Evolutionary conservation across 2,329 filamentous ascomycete genomes (phyloP).

Genomic region (Claviceps arundinis): DNA sequence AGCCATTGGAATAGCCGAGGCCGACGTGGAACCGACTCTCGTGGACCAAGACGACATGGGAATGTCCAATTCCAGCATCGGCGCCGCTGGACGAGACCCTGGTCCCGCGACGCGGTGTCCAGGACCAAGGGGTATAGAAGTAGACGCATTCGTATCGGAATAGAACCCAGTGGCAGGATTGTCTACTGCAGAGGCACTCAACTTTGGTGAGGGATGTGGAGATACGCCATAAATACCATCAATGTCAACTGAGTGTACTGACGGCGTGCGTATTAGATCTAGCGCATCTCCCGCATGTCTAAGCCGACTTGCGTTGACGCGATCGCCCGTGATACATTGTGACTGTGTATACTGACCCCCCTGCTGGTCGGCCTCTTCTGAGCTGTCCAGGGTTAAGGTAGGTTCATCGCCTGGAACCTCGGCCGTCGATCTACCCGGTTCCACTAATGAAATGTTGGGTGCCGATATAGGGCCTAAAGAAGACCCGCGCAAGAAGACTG

Average conservation of each 20-base stretch:
- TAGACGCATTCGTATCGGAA: neutral
- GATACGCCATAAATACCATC: slow-evolving; percentile 34
- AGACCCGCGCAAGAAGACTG: slow-evolving; percentile 40
- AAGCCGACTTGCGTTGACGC: neutral
- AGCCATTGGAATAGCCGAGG: slow-evolving; percentile 1
- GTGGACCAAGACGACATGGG: slow-evolving; percentile 10
- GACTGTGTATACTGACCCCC: slow-evolving; percentile 8
- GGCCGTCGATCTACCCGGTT: neutral
- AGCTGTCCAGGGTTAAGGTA: neutral
- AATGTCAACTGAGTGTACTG: slow-evolving; percentile 8
- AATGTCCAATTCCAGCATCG: slow-evolving; percentile 17
- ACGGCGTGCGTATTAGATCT: slow-evolving; percentile 21
- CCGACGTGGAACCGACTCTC: slow-evolving; percentile 1
- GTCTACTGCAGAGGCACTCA: neutral
- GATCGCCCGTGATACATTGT: slow-evolving; percentile 17
- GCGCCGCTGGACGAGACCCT: slow-evolving; percentile 1
- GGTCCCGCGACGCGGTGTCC: neutral
- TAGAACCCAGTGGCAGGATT: neutral
- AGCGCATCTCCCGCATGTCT: slow-evolving; percentile 11
- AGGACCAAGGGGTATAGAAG: neutral
- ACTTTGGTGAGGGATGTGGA: slow-evolving; percentile 28
- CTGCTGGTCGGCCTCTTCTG: slow-evolving; percentile 3
- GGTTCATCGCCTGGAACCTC: neutral
- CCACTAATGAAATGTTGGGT: slow-evolving; percentile 14
- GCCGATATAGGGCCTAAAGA: slow-evolving; percentile 24